phyloP scores from a whole-genome alignment of 2,329 filamentous ascomycete genomes.

The Clonostachys sp. region DNA sequence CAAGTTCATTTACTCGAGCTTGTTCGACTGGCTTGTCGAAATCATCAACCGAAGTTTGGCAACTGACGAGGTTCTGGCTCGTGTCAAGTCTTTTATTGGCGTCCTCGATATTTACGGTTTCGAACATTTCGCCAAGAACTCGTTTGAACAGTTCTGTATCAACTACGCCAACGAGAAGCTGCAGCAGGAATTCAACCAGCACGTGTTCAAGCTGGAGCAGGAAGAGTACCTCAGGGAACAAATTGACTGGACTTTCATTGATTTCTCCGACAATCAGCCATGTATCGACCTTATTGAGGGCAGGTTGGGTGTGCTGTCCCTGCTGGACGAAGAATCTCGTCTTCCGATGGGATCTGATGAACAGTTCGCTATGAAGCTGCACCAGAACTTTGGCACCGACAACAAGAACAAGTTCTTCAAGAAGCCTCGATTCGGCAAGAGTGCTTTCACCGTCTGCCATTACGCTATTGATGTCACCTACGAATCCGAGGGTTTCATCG shows the following conservation, averaged over 20 bases:
- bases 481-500: conserved; percentile 97
- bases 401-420: conserved; percentile 98
- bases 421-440: conserved; percentile 97
- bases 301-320: conserved; percentile 86
- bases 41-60: conserved; percentile 90
- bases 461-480: conserved; percentile 98
- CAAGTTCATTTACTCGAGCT: conserved; percentile 96
- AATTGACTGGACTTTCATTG: conserved; percentile 99
- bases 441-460: conserved; percentile 95
- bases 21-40: conserved; percentile 99
- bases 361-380: conserved; percentile 92
- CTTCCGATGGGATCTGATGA: conserved; percentile 97
- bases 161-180: conserved; percentile 99
- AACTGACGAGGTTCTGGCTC: conserved; percentile 77
- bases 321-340: conserved; percentile 93
- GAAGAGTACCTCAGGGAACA: conserved; percentile 95
- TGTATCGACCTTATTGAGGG: conserved; percentile 98
- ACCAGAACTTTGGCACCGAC: conserved; percentile 82
- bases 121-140: conserved; percentile 99
- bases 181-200: conserved; percentile 98
- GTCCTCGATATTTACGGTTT: conserved; percentile 99
- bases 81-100: conserved; percentile 88
- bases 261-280: conserved; percentile 98
- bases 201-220: conserved; percentile 98
- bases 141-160: conserved; percentile 99